phyloP scores from a whole-genome alignment of 306 rosid species.

The Phaseolus lunatus region DNA sequence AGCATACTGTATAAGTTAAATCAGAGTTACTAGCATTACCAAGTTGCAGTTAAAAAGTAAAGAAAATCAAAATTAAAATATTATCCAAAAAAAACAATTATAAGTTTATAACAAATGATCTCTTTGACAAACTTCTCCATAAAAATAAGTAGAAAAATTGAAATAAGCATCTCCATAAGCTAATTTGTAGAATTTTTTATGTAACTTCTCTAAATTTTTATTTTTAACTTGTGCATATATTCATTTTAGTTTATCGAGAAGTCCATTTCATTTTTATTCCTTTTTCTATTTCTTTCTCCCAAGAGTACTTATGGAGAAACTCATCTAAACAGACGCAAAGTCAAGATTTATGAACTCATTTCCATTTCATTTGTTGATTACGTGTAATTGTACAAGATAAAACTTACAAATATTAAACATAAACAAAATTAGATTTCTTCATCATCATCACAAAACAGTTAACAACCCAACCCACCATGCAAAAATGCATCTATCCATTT shows the following conservation, averaged over 20 bases:
- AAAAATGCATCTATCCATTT: conserved; percentile 16
- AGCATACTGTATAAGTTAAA: conserved; percentile 24
- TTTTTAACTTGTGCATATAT: too few species aligned
- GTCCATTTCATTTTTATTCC: too few species aligned
- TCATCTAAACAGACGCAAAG: neutral
- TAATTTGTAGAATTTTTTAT: too few species aligned
- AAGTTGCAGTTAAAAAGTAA: neutral
- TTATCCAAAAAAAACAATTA: neutral
- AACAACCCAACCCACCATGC: neutral
- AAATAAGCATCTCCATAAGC: too few species aligned
- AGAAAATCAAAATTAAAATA: neutral
- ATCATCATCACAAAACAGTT: conserved; percentile 4
- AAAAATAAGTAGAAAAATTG: too few species aligned
- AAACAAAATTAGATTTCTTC: neutral
- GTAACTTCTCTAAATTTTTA: too few species aligned
- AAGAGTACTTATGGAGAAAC: too few species aligned
- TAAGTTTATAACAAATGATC: neutral
- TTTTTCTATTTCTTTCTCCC: too few species aligned
- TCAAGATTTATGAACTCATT: neutral
- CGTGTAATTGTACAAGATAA: neutral
- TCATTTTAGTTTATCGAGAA: too few species aligned
- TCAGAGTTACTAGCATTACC: conserved; percentile 25
- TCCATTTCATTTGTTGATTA: conserved; percentile 15
- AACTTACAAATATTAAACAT: conserved; percentile 5
- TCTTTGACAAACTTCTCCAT: too few species aligned